Evolutionary conservation across 768 basidiomycete genomes (phyloP).

Genomic region (Auricularia sp.): DNA sequence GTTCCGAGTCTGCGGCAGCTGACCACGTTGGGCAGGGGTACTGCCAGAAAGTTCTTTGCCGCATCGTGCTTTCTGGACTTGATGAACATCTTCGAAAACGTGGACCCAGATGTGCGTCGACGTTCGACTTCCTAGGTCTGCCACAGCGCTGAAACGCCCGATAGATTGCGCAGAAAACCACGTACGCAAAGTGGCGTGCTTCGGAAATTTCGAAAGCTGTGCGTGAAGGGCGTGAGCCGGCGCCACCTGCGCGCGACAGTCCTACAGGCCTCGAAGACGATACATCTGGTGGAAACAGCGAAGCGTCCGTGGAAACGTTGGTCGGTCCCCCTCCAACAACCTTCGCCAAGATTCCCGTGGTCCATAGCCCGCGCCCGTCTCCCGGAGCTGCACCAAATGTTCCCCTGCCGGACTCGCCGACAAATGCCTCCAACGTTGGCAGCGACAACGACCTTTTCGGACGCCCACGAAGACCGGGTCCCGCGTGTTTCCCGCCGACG

Average conservation of each 20-base stretch:
- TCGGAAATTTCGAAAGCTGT: slow-evolving; percentile 90
- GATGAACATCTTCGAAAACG: slow-evolving; percentile 61
- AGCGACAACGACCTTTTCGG: neutral
- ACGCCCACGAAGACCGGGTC: neutral
- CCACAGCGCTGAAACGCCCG: neutral
- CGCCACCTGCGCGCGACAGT: slow-evolving; percentile 28
- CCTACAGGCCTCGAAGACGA: neutral
- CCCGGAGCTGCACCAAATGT: neutral
- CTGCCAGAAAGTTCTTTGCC: slow-evolving; percentile 90
- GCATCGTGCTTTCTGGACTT: slow-evolving; percentile 93
- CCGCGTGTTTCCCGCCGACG: neutral
- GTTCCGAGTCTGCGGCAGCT: neutral
- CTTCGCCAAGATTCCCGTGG: neutral
- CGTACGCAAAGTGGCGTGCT: slow-evolving; percentile 96
- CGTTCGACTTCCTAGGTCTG: slow-evolving; percentile 1
- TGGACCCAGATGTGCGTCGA: slow-evolving; percentile 48
- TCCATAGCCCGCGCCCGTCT: neutral
- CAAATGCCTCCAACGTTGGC: neutral
- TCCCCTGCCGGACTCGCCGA: neutral
- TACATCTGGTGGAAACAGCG: neutral
- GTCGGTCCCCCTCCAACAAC: neutral
- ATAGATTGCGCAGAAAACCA: slow-evolving; percentile 79
- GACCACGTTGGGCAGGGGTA: slow-evolving; percentile 41
- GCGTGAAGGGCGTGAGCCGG: slow-evolving; percentile 82
- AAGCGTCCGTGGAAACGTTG: neutral